A percentile compares a stretch with the other conserved stretches of the same genome.
Evolutionary conservation across 108 stramenopile genomes (phyloP).

Genomic region (Bacterosira constricta): DNA sequence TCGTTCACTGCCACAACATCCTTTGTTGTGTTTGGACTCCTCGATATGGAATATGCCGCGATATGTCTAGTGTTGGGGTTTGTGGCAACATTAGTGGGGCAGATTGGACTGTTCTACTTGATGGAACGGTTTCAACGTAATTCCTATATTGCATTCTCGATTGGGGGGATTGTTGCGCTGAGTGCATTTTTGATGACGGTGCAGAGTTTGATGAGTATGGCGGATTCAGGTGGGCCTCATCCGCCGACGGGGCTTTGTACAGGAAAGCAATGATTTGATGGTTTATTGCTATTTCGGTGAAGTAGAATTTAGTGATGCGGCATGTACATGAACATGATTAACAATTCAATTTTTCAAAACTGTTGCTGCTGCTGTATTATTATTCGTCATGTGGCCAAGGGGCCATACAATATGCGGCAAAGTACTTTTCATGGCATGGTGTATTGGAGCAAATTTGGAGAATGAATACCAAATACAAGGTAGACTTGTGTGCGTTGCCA

Average conservation of each 20-base stretch:
- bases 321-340: background rate
- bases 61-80: constrained; percentile 87
- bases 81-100: constrained; percentile 81
- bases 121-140: constrained; percentile 92
- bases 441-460: too few species aligned
- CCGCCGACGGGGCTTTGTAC: constrained; percentile 33
- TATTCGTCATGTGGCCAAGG: too few species aligned
- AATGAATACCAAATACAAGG: too few species aligned
- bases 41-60: constrained; percentile 87
- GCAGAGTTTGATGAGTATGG: constrained; percentile 52
- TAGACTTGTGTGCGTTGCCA: too few species aligned
- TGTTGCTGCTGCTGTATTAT: too few species aligned
- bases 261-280: constrained; percentile 31
- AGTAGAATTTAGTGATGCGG: background rate
- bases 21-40: constrained; percentile 93
- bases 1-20: constrained; percentile 87
- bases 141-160: constrained; percentile 92
- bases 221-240: constrained; percentile 31
- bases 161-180: constrained; percentile 91
- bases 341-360: too few species aligned
- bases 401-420: too few species aligned
- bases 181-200: constrained; percentile 87
- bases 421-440: too few species aligned
- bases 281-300: background rate
- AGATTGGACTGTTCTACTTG: constrained; percentile 76